phyloP scores from a whole-genome alignment of 176 grass and related monocot genomes.

The Oryza brachyantha region DNA sequence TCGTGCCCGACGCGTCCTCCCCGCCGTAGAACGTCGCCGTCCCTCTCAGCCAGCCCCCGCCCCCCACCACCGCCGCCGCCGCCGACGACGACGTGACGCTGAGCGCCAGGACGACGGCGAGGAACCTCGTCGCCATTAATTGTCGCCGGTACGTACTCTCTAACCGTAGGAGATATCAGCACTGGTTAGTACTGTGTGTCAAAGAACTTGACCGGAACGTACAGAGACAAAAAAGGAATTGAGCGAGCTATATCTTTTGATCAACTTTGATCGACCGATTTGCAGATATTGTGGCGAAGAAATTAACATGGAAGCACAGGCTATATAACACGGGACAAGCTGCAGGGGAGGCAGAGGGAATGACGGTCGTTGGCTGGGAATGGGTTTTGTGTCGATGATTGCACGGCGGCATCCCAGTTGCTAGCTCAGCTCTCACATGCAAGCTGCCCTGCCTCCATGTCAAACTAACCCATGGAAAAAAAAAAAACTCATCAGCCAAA shows the following conservation, averaged over 20 bases:
- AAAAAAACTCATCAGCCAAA: neutral
- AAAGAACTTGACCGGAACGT: too few species aligned
- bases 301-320: neutral
- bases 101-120: neutral
- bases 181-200: too few species aligned
- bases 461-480: neutral
- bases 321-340: slow-evolving; percentile 3
- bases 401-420: slow-evolving; percentile 1
- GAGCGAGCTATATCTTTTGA: too few species aligned
- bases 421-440: slow-evolving; percentile 27
- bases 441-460: neutral
- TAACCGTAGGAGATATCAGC: too few species aligned
- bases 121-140: neutral
- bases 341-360: slow-evolving; percentile 2
- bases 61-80: neutral
- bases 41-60: neutral
- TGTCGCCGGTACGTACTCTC: too few species aligned
- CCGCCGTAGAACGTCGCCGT: slow-evolving; percentile 62
- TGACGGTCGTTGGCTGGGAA: slow-evolving; percentile 44
- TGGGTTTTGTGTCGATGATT: slow-evolving; percentile 2
- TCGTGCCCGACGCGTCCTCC: slow-evolving; percentile 46
- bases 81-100: too few species aligned
- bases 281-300: neutral
- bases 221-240: neutral
- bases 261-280: neutral